A percentile compares a stretch with the other conserved stretches of the same genome.
phyloP scores from a whole-genome alignment of 345 rosid genomes.

The Erysimum cheiranthoides region DNA sequence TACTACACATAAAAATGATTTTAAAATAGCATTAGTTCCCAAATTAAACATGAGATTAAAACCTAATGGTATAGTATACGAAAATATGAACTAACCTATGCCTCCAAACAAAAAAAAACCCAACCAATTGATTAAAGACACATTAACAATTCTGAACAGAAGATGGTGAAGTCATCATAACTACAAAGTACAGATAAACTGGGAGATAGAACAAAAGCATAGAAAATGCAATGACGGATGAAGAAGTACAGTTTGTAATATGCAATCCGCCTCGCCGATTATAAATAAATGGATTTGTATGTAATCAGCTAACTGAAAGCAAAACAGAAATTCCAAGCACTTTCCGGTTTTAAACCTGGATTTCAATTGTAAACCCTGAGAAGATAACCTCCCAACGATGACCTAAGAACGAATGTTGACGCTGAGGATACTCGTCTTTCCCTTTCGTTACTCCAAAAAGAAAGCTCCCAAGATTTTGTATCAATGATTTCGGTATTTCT shows the following conservation, averaged over 20 bases:
- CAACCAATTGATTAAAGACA: slow-evolving; percentile 14
- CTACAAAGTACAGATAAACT: slow-evolving; percentile 26
- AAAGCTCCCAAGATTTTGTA: slow-evolving; percentile 23
- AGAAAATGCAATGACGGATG: slow-evolving; percentile 21
- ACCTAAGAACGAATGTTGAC: slow-evolving; percentile 35
- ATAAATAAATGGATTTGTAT: slow-evolving; percentile 25
- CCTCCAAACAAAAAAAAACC: too few species aligned
- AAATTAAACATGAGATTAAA: too few species aligned
- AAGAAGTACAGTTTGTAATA: slow-evolving; percentile 11
- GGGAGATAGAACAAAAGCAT: not conserved
- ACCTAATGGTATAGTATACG: too few species aligned
- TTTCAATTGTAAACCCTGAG: slow-evolving; percentile 11
- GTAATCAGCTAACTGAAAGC: slow-evolving; percentile 20
- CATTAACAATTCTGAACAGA: slow-evolving; percentile 27
- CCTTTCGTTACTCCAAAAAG: not conserved
- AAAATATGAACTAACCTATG: too few species aligned
- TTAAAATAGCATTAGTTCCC: too few species aligned
- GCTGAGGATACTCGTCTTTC: slow-evolving; percentile 14
- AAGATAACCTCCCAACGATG: slow-evolving; percentile 22
- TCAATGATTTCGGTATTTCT: slow-evolving; percentile 20
- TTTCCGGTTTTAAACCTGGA: slow-evolving; percentile 14
- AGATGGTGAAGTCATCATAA: not conserved
- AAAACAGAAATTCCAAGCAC: slow-evolving; percentile 27
- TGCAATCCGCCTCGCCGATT: slow-evolving; percentile 27
- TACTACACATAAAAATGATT: too few species aligned